A percentile compares a stretch with the other conserved stretches of the same genome.
These are phyloP conservation scores for Lumnitzera littorea DNA, from an alignment of 345 rosid genomes.

Conservation along the genomic window DNA sequence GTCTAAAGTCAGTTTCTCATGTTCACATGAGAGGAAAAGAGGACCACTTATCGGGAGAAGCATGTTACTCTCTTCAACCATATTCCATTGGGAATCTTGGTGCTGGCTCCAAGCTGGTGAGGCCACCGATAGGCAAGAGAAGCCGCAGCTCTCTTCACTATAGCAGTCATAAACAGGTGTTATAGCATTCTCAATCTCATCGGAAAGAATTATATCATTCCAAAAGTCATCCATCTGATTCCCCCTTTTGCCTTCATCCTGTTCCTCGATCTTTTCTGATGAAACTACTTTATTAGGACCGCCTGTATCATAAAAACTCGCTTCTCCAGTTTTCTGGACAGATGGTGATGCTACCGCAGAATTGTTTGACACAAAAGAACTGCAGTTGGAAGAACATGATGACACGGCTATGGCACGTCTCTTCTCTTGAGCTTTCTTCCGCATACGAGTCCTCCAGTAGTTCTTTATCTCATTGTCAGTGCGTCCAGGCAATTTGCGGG, in stretches of 20 bases:
- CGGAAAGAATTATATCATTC: conserved; percentile 67
- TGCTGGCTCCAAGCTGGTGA: conserved; percentile 61
- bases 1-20: conserved; percentile 30
- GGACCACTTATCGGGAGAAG: conserved; percentile 29
- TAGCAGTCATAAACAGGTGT: conserved; percentile 46
- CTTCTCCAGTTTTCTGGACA: conserved; percentile 38
- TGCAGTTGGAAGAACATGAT: conserved; percentile 41
- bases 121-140: conserved; percentile 34
- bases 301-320: conserved; percentile 78
- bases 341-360: conserved; percentile 38
- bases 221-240: conserved; percentile 78
- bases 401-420: conserved; percentile 38
- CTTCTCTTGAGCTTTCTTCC: conserved; percentile 80
- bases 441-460: conserved; percentile 88
- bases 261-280: conserved; percentile 23
- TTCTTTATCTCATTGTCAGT: conserved; percentile 97
- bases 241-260: conserved; percentile 29
- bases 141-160: conserved; percentile 32
- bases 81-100: conserved; percentile 58
- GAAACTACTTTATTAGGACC: conserved; percentile 29
- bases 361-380: conserved; percentile 43
- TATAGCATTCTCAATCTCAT: conserved; percentile 34
- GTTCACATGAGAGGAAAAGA: conserved; percentile 29
- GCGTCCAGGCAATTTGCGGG: conserved; percentile 84
- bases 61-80: conserved; percentile 54